These are phyloP conservation scores for Astrothelium macrocarpum DNA, from an alignment of 495 filamentous ascomycete species.

Conservation along the genomic window DNA sequence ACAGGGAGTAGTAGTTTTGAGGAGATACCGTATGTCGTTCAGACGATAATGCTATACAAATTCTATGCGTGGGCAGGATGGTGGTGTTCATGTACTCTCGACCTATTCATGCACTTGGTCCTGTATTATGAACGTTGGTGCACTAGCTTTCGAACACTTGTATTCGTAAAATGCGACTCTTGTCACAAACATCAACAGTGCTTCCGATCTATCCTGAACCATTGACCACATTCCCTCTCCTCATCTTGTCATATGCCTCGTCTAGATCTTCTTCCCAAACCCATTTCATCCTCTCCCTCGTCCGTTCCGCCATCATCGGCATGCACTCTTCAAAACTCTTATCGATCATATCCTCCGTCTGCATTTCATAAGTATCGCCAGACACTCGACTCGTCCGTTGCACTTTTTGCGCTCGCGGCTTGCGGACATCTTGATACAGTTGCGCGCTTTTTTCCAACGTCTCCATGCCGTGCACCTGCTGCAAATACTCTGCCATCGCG, in stretches of 20 bases:
- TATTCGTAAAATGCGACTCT: neutral
- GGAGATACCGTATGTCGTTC: too few relatives aligned
- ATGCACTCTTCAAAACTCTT: slow-evolving; percentile 19
- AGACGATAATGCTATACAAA: too few relatives aligned
- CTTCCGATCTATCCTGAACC: neutral
- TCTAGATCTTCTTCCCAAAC: slow-evolving; percentile 20
- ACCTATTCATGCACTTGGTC: neutral
- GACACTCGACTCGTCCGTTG: slow-evolving; percentile 32
- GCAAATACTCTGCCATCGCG: slow-evolving; percentile 26
- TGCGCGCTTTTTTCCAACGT: slow-evolving; percentile 25
- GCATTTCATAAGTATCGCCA: slow-evolving; percentile 33
- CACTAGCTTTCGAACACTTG: neutral
- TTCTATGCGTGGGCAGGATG: too few relatives aligned
- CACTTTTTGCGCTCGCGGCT: slow-evolving; percentile 33
- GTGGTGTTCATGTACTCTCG: neutral
- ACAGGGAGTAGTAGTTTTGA: neutral
- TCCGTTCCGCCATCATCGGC: slow-evolving; percentile 17
- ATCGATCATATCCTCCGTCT: slow-evolving; percentile 26
- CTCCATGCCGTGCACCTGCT: slow-evolving; percentile 13
- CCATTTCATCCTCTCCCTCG: slow-evolving; percentile 20
- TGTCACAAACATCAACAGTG: neutral
- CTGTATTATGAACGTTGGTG: neutral
- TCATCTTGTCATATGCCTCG: slow-evolving; percentile 12
- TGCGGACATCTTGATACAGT: slow-evolving; percentile 35
- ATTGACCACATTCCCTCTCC: slow-evolving; percentile 4